Evolutionary conservation across 2,329 filamentous ascomycete species (phyloP), one percentile per base, ranked within the genome.

Genomic region (Nemania abortiva): DNA sequence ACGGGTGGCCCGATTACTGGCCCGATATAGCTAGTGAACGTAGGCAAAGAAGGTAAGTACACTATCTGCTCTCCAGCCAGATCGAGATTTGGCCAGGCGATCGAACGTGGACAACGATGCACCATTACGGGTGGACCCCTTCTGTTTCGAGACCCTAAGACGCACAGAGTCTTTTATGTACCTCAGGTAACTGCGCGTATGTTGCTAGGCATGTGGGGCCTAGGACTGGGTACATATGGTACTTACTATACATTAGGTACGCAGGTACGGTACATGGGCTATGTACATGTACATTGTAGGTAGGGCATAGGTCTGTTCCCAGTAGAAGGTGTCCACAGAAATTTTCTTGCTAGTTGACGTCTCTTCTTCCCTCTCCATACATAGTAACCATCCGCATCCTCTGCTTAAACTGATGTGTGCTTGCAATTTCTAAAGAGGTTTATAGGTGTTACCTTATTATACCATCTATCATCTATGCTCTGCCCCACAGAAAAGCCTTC

Each of bases 31-130:
- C 42, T 24, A 59, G 57, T n/a, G 18, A 31, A 57, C 24, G 15
- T 24, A 55, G 55, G 20, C n/a, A 52, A 39, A 29, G 47, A 24
- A 22, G 20, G 18, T 20, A 47, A 11, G 20, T n/a, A 24, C 47
- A 50, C 22, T 20, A 20, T 4, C 6, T 27, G 13, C 24, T 27
- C 10, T 27, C 11, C 24, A 52, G 68, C 55, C 37, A 69, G 73
- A 75, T 74, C 72, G 73, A 72, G 73, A 70, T 73, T 74, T 74
- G 62, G 55, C 63, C 52, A 63, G 63, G 63, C 39, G 66, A 74
- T 74, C 73, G 72, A 71, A 61, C 50, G 55, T 65, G 55, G 56
- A 66, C 65, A 31, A 42, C 52, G 59, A 52, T 29, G 50, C 39
- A 50, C 61, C 39, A 55, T 64, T 57, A 56, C 50, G 15, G 37